Base-by-base conservation (phyloP, 1,284 basidiomycete species). In the Heterobasidion occidentale region DNA sequence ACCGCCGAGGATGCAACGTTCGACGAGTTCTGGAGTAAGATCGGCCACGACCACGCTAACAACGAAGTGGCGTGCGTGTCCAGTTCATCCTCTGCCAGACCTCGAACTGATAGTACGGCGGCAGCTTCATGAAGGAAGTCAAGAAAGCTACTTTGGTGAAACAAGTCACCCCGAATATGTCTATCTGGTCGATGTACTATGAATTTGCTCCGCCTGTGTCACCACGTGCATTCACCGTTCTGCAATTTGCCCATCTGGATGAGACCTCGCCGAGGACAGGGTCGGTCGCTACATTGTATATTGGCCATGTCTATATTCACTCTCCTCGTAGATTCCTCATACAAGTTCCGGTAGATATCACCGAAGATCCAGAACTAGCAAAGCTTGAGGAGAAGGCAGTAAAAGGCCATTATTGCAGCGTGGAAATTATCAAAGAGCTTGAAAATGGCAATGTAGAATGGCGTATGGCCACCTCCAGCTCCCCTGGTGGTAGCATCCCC, bases 381-480 rank as follows among this genome's bases (percentile, higher is more conserved):
- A 80, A 79, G 60, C 67, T 82, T 15, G 86, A 90, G 64, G 79
- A 81, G 61, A 81, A 80, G 56, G 86, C 80, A n/a, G 79, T 81
- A 1, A 81, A 77, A 59, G 88, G 84, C 6, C 80, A 77, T 62
- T 91, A 90, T 64, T 81, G 80, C 50, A 81, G 82, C 60, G 81
- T 88, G 4, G 88, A 91, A 67, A 77, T 78, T 33, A 63, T 91
- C 52, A 68, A 72, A 50, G 84, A 88, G 67, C 75, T 85, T 35
- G 80, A 80, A 15, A 74, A 81, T 59, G 88, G 83, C 48, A 79
- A 73, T 53, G 79, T 81, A 7, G 86, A 90, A 67, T 91, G 89
- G 88, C 75, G 80, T 51, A 88, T 90, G 85, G 88, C 86, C 2
- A 88, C 86, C 1, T 84, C 85, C n/a, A 86, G 84, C 63, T 81